A percentile compares a stretch with the other conserved stretches of the same genome.
Evolutionary conservation across 257 asterid genomes (phyloP).

Genomic region (Sherardia arvensis): DNA sequence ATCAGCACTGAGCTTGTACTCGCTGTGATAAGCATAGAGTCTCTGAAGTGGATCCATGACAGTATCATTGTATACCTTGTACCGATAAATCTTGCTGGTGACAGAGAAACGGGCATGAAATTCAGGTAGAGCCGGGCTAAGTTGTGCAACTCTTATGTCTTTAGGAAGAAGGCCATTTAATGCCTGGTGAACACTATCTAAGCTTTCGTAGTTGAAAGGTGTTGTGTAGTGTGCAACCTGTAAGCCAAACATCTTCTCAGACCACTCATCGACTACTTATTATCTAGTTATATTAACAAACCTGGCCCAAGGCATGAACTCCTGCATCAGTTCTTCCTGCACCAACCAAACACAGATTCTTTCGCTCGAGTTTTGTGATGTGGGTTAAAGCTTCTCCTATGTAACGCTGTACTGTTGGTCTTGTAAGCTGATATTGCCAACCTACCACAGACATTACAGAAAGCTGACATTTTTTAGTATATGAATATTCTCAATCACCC

Average conservation of each 20-base stretch:
- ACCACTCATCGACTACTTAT: constrained; percentile 7
- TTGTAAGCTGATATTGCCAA: constrained; percentile 81
- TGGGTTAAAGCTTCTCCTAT: constrained; percentile 61
- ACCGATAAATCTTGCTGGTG: constrained; percentile 60
- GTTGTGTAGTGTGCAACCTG: constrained; percentile 85
- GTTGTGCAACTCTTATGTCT: constrained; percentile 68
- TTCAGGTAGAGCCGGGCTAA: constrained; percentile 62
- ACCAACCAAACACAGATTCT: constrained; percentile 59
- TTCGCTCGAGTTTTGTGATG: constrained; percentile 53
- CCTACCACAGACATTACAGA: constrained; percentile 28
- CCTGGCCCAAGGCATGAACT: constrained; percentile 97
- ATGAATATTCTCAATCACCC: background rate
- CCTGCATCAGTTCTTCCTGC: constrained; percentile 96
- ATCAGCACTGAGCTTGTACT: constrained; percentile 49
- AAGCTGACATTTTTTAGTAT: background rate
- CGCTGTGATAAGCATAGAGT: constrained; percentile 63
- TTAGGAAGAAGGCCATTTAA: constrained; percentile 73
- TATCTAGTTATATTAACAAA: constrained; percentile 17
- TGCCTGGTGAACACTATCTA: constrained; percentile 59
- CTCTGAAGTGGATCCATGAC: constrained; percentile 80
- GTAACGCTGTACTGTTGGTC: constrained; percentile 70
- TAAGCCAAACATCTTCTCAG: constrained; percentile 14
- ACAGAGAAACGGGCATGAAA: constrained; percentile 95
- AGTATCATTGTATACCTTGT: constrained; percentile 61
- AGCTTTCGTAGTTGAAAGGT: constrained; percentile 63